Evolutionary conservation across 2,329 filamentous ascomycete species (phyloP), one percentile per base, ranked within the genome.

Genomic region (Scedosporium aurantiacum): DNA sequence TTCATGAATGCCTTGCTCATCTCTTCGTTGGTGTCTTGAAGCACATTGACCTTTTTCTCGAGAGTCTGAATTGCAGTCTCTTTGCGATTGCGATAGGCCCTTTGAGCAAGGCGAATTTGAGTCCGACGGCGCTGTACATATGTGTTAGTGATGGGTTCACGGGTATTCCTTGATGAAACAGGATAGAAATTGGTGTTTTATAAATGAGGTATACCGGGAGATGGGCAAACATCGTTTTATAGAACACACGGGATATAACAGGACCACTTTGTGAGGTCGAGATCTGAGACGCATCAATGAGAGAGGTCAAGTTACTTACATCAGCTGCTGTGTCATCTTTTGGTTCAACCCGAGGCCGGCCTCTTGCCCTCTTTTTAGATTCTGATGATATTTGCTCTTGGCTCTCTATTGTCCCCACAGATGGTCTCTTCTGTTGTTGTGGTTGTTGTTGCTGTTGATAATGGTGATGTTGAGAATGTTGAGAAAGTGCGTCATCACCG

Each of bases 21-120:
- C 66, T 88, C 82, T 61, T 88, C 82, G 63, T 92, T 87, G 23
- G 82, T 83, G 14, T 80, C 78, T 63, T 87, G 82, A n/a, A 95
- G 80, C 25, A 83, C 79, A 60, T 85, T 77, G 27, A 93, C 89
- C 63, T 86, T 81, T 60, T 83, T 80, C 69, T 91, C 87, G 10
- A 96, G 78, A 1, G 83, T 84, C 28, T 84, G 81, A 61, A 96
- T 93, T 4, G 89, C 88, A 23, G 82, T 87, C 69, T 96, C 91
- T 73, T 96, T 96, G 59, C 91, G 86, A 68, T 88, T 84, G 16
- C 91, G 84, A 69, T 96, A 96, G 0, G 90, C 90, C 65, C 91
- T 80, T 71, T 96, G 91, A 1, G 91, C 91, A 61, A 93, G 81
- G 25, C 91, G 86, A 65, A 96, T 94, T 70, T 96, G 91, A 4